Conservation (phyloP, 306 rosid species). For the Cucurbita ficifolia region DNA sequence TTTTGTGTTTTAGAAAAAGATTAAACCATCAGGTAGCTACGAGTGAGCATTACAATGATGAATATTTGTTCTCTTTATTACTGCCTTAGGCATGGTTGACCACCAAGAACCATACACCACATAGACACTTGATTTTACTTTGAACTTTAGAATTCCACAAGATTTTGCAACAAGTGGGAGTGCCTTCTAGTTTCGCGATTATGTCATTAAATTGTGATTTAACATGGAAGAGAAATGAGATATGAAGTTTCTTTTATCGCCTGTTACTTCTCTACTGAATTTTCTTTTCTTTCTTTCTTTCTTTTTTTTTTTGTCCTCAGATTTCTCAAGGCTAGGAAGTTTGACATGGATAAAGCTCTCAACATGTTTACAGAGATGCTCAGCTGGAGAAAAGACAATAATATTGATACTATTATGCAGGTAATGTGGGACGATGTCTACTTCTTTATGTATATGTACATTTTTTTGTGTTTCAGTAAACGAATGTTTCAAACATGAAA, state of each 20-base stretch:
- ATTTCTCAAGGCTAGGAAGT: slow-evolving; percentile 84
- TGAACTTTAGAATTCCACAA: background rate
- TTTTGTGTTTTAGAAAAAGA: background rate
- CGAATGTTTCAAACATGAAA: background rate
- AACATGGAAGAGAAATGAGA: background rate
- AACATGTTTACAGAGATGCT: slow-evolving; percentile 95
- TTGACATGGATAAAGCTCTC: slow-evolving; percentile 69
- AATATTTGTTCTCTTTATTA: no score
- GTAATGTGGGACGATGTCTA: slow-evolving; percentile 20
- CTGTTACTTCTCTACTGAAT: background rate
- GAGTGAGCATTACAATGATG: background rate
- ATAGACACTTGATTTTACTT: no score
- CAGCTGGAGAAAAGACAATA: slow-evolving; percentile 66
- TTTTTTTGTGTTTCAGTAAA: background rate
- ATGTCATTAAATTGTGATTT: background rate
- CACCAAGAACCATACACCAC: background rate
- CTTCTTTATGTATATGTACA: background rate
- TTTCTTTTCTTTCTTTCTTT: slow-evolving; percentile 1
- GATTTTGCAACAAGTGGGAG: background rate
- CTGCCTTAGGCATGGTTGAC: no score
- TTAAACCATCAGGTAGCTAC: background rate
- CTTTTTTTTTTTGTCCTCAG: slow-evolving; percentile 34
- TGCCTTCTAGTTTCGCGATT: background rate
- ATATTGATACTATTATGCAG: slow-evolving; percentile 62
- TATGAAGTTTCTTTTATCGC: background rate